Conservation (phyloP, 768 basidiomycete genomes). For the Termitomyces sp. region DNA sequence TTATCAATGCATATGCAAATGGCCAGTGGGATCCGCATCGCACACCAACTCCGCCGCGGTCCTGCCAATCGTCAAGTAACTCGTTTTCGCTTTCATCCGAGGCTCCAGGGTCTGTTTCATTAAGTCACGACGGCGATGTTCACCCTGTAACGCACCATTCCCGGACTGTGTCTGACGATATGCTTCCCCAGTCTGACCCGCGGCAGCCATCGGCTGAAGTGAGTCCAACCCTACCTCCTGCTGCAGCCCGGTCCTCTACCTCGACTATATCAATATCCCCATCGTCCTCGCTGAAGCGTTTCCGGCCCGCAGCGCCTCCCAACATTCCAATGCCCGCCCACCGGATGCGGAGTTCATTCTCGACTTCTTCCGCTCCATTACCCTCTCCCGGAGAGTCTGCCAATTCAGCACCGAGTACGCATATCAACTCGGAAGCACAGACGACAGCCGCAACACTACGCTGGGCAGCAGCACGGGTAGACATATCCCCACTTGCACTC, state of each 20-base stretch:
- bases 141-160: background rate
- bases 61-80: slow-evolving; percentile 10
- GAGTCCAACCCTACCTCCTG: background rate
- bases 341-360: slow-evolving; percentile 20
- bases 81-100: slow-evolving; percentile 8
- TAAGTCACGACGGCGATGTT: background rate
- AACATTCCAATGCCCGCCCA: slow-evolving; percentile 15
- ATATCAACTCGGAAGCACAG: slow-evolving; percentile 47
- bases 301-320: slow-evolving; percentile 13
- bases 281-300: slow-evolving; percentile 7
- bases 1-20: slow-evolving; percentile 70
- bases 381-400: slow-evolving; percentile 14
- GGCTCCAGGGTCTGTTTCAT: background rate
- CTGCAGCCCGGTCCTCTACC: slow-evolving; percentile 5
- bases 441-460: slow-evolving; percentile 80
- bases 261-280: slow-evolving; percentile 13
- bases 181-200: background rate
- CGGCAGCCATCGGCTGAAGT: background rate
- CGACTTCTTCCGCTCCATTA: slow-evolving; percentile 16
- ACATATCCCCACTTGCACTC: slow-evolving; percentile 81
- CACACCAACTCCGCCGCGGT: slow-evolving; percentile 56
- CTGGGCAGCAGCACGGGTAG: slow-evolving; percentile 78
- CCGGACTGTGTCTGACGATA: background rate
- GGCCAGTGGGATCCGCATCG: slow-evolving; percentile 80
- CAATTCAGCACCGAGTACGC: slow-evolving; percentile 15